Base-by-base conservation (phyloP, 257 asterid species). In the Solanum dulcamara region DNA sequence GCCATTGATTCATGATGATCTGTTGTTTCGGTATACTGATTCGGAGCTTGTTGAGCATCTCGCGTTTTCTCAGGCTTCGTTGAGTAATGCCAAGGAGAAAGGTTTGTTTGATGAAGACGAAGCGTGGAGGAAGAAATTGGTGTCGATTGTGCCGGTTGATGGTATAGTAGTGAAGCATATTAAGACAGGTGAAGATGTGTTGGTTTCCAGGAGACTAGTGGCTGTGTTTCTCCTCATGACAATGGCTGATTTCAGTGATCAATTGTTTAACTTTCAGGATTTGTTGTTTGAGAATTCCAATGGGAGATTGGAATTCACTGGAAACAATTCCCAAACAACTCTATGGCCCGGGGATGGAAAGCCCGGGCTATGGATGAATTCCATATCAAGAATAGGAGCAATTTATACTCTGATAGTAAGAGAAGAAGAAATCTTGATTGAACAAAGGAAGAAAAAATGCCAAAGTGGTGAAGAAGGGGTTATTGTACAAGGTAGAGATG, bases 311-410 rank as follows among this genome's bases (percentile, higher is more conserved):
- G 94, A 91, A 4, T 96, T 86, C 60, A 40, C 92, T 2, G 98
- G 98, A 0, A 94, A 86, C 85, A 90, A 90, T 2, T 64, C 64
- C 3, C 24, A 24, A 74, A 71, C 87, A 10, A 88, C 92, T 10
- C 64, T 93, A 40, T 94, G 99, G 99, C 99, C 99, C 0, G 99
- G 97, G 0, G 93, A 93, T 62, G 97, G 97, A 28, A 94, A 92
- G 89, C 98, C 98, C 0, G 98, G 98, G 7, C 86, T 94, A 84
- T 95, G 98, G 97, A 79, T 91, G 92, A 91, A 88, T 87, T 91
- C 94, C 0, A 55, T 86, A 7, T 95, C 98, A 15, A 89, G 97
- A 88, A 94, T 94, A 97, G 97, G 89, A 0, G 96, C 95, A 7
- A 83, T 96, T 9, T 96, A 94, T 92, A 80, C 48, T 0, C 44